Evolutionary conservation across 257 asterid genomes (phyloP).

Genomic region (Nicotiana noctiflora): DNA sequence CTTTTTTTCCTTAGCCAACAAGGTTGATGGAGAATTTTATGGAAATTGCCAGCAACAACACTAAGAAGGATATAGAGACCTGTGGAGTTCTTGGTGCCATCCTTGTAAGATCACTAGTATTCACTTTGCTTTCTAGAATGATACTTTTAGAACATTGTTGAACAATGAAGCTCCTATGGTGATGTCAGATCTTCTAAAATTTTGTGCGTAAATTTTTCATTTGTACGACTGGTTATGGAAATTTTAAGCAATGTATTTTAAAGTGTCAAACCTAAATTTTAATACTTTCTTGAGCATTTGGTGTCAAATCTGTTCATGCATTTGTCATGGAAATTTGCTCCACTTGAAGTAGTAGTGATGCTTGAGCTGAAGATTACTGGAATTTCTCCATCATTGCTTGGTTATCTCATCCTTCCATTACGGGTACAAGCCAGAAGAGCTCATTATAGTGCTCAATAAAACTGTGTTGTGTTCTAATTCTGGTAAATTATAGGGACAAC

Average conservation of each 20-base stretch:
- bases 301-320: background rate
- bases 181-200: too few relatives aligned
- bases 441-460: background rate
- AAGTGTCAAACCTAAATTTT: background rate
- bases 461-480: background rate
- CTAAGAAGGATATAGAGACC: slow-evolving; percentile 36
- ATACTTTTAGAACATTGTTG: background rate
- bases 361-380: background rate
- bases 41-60: slow-evolving; percentile 37
- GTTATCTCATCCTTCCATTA: background rate
- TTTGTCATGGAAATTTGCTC: background rate
- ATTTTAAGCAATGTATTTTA: background rate
- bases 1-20: slow-evolving; percentile 22
- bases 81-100: slow-evolving; percentile 57
- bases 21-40: slow-evolving; percentile 43
- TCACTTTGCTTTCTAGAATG: background rate
- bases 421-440: background rate
- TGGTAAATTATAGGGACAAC: background rate
- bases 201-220: background rate
- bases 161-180: background rate
- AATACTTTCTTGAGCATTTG: background rate
- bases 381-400: background rate
- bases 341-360: background rate
- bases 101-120: slow-evolving; percentile 26
- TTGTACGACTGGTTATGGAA: background rate